Evolutionary conservation across 2,329 filamentous ascomycete genomes (phyloP).

Genomic region (Trichoderma citrinoviride): DNA sequence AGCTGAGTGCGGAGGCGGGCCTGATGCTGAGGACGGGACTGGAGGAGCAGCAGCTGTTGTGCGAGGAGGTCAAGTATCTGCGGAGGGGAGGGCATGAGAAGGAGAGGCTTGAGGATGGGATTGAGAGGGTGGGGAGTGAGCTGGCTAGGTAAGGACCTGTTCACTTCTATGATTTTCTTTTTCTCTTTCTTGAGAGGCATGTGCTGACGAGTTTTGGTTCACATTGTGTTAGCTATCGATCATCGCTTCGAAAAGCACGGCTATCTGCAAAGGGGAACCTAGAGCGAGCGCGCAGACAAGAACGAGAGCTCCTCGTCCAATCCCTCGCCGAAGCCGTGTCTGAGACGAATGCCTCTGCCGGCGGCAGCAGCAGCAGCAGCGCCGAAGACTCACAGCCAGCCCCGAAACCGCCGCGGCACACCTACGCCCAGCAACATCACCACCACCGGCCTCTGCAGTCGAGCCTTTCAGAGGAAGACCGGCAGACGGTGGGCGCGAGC

Average conservation of each 20-base stretch:
- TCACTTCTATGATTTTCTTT: background rate
- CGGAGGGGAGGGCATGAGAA: conserved; percentile 56
- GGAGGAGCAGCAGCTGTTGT: conserved; percentile 77
- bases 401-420: conserved; percentile 26
- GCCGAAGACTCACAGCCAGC: conserved; percentile 20
- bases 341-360: conserved; percentile 34
- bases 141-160: conserved; percentile 58
- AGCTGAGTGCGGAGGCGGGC: conserved; percentile 78
- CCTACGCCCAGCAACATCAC: conserved; percentile 25
- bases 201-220: background rate
- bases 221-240: conserved; percentile 48
- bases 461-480: conserved; percentile 60
- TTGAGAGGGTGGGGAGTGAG: conserved; percentile 66
- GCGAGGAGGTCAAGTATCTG: conserved; percentile 74
- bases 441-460: conserved; percentile 33
- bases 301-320: conserved; percentile 72
- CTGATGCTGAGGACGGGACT: conserved; percentile 73
- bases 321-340: conserved; percentile 52
- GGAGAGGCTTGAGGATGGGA: conserved; percentile 62
- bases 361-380: conserved; percentile 17
- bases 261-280: conserved; percentile 73
- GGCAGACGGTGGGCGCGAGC: conserved; percentile 71
- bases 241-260: conserved; percentile 77
- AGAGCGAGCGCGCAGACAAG: conserved; percentile 68
- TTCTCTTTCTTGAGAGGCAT: background rate